Percentiles rank a stretch among this genome's conserved stretches.
Conservation (phyloP, 495 filamentous ascomycete genomes). For the Daldinia decipiens region DNA sequence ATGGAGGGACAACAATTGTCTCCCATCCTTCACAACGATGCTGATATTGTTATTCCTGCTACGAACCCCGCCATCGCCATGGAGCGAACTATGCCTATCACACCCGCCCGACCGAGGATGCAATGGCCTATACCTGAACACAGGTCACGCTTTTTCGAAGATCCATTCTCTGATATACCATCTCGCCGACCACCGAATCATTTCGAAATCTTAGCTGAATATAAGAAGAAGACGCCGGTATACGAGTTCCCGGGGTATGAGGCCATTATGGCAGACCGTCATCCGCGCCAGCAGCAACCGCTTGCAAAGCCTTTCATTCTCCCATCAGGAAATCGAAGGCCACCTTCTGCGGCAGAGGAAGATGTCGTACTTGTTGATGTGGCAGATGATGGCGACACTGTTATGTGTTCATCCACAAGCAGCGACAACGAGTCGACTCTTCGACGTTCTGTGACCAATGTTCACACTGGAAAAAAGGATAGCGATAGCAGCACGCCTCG, state of each 20-base stretch:
- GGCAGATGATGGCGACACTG: constrained; percentile 11
- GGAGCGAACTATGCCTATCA: constrained; percentile 8
- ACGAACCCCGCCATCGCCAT: background rate
- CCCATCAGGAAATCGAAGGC: background rate
- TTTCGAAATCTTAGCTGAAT: constrained; percentile 33
- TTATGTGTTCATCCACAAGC: background rate
- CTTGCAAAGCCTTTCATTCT: background rate
- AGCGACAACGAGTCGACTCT: background rate
- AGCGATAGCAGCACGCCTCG: background rate
- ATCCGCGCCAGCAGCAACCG: background rate
- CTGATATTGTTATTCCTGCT: background rate
- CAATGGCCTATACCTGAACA: constrained; percentile 19
- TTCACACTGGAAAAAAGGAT: background rate
- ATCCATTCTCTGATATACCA: constrained; percentile 21
- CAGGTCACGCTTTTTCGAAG: background rate
- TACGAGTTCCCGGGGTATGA: constrained; percentile 27
- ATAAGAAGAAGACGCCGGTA: constrained; percentile 42
- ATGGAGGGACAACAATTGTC: background rate
- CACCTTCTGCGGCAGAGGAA: background rate
- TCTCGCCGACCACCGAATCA: constrained; percentile 30
- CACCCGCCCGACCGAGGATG: constrained; percentile 16
- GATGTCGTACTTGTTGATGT: constrained; percentile 18
- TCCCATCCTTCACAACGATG: background rate
- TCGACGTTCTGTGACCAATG: background rate
- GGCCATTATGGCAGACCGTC: background rate